These are phyloP conservation scores for Mycena sp. DNA, from an alignment of 1,284 basidiomycete genomes.

Conservation along the genomic window DNA sequence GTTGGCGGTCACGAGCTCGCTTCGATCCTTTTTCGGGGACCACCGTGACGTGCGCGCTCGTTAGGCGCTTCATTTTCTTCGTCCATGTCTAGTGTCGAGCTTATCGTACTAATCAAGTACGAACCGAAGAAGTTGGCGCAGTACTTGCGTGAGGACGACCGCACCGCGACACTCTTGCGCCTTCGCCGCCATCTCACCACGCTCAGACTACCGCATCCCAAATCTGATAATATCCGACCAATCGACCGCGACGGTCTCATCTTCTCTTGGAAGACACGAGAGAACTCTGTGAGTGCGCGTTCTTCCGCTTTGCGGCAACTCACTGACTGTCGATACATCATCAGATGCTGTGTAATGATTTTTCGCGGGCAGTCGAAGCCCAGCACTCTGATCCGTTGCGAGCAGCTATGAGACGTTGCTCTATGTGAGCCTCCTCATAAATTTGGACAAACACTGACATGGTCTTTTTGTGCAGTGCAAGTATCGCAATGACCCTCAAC, in stretches of 20 bases:
- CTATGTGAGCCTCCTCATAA: too few relatives aligned
- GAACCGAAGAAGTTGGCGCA: neutral
- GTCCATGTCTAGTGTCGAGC: neutral
- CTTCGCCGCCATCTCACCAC: constrained; percentile 7
- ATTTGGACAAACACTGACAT: too few relatives aligned
- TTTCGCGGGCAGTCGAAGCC: neutral
- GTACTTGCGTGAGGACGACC: neutral
- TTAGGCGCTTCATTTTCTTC: constrained; percentile 19
- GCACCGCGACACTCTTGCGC: neutral
- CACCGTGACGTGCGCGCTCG: too few relatives aligned
- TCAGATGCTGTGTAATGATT: too few relatives aligned
- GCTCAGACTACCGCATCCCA: constrained; percentile 13
- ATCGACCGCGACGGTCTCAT: neutral
- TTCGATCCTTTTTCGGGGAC: too few relatives aligned
- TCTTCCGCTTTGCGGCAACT: too few relatives aligned
- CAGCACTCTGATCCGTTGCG: neutral
- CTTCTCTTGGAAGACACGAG: constrained; percentile 9
- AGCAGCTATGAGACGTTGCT: too few relatives aligned
- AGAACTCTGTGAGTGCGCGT: constrained; percentile 4
- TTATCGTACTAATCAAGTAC: neutral
- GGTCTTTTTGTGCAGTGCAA: neutral
- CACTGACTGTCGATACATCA: too few relatives aligned
- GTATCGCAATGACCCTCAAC: neutral
- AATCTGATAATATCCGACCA: neutral
- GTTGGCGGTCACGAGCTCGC: constrained; percentile 1